Evolutionary conservation across 1,284 basidiomycete genomes (phyloP), one percentile per base, ranked within the genome.

Genomic region (Athelia psychrophila): DNA sequence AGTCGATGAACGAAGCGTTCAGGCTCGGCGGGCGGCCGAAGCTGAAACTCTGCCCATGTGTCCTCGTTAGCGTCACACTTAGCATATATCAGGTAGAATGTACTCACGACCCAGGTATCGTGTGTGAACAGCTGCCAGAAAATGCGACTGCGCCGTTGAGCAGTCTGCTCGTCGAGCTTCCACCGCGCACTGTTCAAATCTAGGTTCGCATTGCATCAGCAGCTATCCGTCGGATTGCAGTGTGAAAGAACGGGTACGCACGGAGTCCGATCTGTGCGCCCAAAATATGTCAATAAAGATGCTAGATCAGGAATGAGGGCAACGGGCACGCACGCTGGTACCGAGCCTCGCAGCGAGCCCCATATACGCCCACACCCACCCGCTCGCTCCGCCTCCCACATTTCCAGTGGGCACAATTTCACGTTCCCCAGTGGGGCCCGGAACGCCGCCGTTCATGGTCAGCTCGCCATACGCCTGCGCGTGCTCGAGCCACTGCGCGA

Each of bases 111-210:
- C 75, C 78, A 80, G 0, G 81, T 80, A 57, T 87, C 84, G 19
- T 76, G 63, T 19, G 69, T 53, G 58, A 84, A 84, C 15, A 87
- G 62, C 52, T 84, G 80, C 84, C 86, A 88, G 60, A 86, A 88
- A 3, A 84, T 69, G 22, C 72, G 73, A 52, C 73, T 76, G 5
- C 86, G 77, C 50, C 72, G 68, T 49, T 80, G 69, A 15, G 73
- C 65, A 45, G 75, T 68, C 24, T 69, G 64, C 32, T 74, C 68
- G 32, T 72, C 71, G 10, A 85, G 71, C 13, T 78, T 75, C 80
- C 86, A 88, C 42, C 80, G 70, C 10, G 73, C 69, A 50, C 79
- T 74, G 57, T 82, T 80, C 24, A 88, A 72, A 63, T 89, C 86
- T 89, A 53, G 3, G 47, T n/a, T n/a, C n/a, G n/a, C n/a, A 30